phyloP scores from a whole-genome alignment of 164 flowering plant genomes.

The Warburgia ugandensis region DNA sequence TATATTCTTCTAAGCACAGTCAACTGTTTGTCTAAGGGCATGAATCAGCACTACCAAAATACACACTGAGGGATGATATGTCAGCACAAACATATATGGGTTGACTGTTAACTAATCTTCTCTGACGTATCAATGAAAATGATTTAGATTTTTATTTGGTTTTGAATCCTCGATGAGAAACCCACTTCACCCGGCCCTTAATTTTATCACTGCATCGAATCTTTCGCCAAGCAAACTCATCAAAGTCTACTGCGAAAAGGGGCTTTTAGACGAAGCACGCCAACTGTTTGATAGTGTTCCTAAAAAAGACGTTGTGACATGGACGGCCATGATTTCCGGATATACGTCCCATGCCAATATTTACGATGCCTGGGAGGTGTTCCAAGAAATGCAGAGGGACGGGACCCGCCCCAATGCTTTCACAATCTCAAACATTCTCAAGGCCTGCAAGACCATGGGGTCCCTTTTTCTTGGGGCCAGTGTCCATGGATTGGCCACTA shows the following conservation, averaged over 20 bases:
- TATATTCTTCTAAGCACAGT: too few relatives aligned
- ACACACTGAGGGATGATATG: too few relatives aligned
- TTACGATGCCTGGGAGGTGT: slow-evolving; percentile 45
- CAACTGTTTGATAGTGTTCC: slow-evolving; percentile 73
- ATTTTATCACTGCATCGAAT: background rate
- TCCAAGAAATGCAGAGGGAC: slow-evolving; percentile 41
- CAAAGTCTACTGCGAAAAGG: slow-evolving; percentile 34
- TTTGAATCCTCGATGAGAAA: too few relatives aligned
- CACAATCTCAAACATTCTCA: slow-evolving; percentile 57
- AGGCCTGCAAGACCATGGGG: slow-evolving; percentile 64
- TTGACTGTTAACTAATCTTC: too few relatives aligned
- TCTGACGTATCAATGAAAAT: too few relatives aligned
- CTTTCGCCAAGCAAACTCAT: slow-evolving; percentile 42
- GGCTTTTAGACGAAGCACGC: slow-evolving; percentile 45
- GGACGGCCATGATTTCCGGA: slow-evolving; percentile 82
- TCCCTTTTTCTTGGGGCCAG: slow-evolving; percentile 30
- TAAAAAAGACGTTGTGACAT: slow-evolving; percentile 64
- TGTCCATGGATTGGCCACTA: slow-evolving; percentile 63
- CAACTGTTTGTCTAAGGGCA: too few relatives aligned
- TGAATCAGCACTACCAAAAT: too few relatives aligned
- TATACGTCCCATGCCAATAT: slow-evolving; percentile 41
- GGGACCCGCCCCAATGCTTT: slow-evolving; percentile 51
- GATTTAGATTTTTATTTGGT: too few relatives aligned
- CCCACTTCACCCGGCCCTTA: too few relatives aligned
- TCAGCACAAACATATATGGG: too few relatives aligned